Evolutionary conservation across 192 early-diverging fungal genomes (phyloP).

Genomic region (Umbelopsis isabellina): DNA sequence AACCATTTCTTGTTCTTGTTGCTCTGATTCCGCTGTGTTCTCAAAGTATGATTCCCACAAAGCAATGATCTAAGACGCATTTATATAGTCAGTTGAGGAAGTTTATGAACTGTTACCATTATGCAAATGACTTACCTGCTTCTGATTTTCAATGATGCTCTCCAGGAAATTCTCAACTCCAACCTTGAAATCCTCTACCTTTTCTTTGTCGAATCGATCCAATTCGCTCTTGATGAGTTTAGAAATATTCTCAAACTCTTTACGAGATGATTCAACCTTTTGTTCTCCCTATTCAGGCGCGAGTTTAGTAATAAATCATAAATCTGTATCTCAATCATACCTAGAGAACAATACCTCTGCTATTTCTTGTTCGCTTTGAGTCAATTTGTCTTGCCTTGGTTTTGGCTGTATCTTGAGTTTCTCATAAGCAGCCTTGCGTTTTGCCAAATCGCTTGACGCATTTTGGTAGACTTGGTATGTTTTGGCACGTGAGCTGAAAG

Average conservation of each 20-base stretch:
- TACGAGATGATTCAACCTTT: conserved; percentile 49
- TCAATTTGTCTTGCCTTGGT: conserved; percentile 54
- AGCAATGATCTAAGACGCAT: conserved; percentile 33
- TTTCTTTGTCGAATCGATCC: conserved; percentile 77
- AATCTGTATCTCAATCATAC: conserved; percentile 32
- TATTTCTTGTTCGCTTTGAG: conserved; percentile 46
- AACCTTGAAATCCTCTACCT: conserved; percentile 79
- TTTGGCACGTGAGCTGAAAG: conserved; percentile 76
- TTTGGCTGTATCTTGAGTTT: conserved; percentile 54
- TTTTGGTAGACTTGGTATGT: conserved; percentile 71
- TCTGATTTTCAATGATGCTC: conserved; percentile 80
- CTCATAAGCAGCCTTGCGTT: conserved; percentile 68
- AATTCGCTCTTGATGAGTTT: conserved; percentile 72
- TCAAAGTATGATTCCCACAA: conserved; percentile 46
- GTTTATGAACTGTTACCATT: background rate
- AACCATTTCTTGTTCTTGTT: conserved; percentile 7
- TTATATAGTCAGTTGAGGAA: background rate
- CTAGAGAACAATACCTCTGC: conserved; percentile 47
- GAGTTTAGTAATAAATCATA: conserved; percentile 26
- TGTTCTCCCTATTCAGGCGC: conserved; percentile 44
- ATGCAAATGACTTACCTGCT: conserved; percentile 52
- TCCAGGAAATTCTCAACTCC: conserved; percentile 73
- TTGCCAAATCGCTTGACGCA: conserved; percentile 69
- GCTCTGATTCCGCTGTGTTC: conserved; percentile 34
- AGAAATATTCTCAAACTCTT: conserved; percentile 79